These are phyloP conservation scores for Cladosporium sp. DNA, from an alignment of 2,329 filamentous ascomycete genomes.

Conservation along the genomic window DNA sequence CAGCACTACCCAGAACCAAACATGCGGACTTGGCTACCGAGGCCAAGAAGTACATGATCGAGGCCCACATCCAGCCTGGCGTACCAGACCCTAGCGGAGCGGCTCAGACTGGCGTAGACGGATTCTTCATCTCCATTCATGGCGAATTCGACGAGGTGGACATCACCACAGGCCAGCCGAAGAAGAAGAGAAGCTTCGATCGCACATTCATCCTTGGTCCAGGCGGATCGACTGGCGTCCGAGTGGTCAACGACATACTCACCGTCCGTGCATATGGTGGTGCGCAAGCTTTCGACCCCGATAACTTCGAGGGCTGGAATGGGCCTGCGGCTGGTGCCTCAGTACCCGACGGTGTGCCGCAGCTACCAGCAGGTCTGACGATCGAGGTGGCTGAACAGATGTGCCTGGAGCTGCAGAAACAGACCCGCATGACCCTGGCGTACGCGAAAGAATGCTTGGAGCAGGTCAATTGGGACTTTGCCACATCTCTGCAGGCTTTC, in stretches of 20 bases:
- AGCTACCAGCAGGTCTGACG: constrained; percentile 26
- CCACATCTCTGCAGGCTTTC: constrained; percentile 70
- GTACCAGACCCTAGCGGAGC: constrained; percentile 65
- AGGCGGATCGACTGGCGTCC: constrained; percentile 61
- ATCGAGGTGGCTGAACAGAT: constrained; percentile 51
- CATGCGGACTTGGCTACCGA: constrained; percentile 69
- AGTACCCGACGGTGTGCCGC: constrained; percentile 16
- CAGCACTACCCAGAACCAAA: constrained; percentile 63
- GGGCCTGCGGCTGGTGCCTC: constrained; percentile 13
- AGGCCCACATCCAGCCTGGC: constrained; percentile 70
- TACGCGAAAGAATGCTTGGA: constrained; percentile 78
- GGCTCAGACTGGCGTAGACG: constrained; percentile 64
- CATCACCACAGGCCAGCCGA: constrained; percentile 50
- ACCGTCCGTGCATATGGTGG: constrained; percentile 66
- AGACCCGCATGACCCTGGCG: constrained; percentile 73
- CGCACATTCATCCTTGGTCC: constrained; percentile 76
- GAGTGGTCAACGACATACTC: constrained; percentile 76
- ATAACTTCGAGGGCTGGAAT: constrained; percentile 27
- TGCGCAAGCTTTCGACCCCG: constrained; percentile 47
- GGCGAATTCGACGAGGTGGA: constrained; percentile 79
- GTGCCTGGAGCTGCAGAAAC: constrained; percentile 64
- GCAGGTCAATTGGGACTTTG: constrained; percentile 75
- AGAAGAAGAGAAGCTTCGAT: constrained; percentile 68
- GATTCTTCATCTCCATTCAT: constrained; percentile 73
- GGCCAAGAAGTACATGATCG: constrained; percentile 72